phyloP scores from a whole-genome alignment of 1,139 yeast species.

The Petasospora rhodanensis region DNA sequence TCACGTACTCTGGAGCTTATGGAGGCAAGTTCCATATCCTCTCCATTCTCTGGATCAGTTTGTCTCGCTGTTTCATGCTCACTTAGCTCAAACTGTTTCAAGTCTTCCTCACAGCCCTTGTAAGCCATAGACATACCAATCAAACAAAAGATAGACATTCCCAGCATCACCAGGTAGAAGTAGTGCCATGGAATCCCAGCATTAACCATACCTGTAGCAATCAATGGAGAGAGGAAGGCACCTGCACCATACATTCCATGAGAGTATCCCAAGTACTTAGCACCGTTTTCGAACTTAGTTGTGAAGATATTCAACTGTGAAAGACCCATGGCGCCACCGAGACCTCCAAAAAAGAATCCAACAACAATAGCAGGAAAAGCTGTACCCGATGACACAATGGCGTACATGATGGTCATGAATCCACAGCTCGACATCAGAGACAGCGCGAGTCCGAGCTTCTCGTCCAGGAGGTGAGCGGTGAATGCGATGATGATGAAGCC shows the following conservation, averaged over 20 bases:
- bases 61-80: neutral
- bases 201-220: constrained; percentile 45
- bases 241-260: constrained; percentile 65
- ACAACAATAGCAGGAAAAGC: constrained; percentile 37
- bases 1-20: constrained; percentile 1
- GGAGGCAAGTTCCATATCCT: constrained; percentile 4
- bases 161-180: constrained; percentile 47
- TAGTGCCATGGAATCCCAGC: constrained; percentile 49
- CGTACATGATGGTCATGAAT: constrained; percentile 23
- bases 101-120: constrained; percentile 1
- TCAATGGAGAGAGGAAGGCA: constrained; percentile 55
- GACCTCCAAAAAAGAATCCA: constrained; percentile 55
- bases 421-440: constrained; percentile 23
- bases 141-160: constrained; percentile 31
- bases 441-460: constrained; percentile 34
- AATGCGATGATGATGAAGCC: constrained; percentile 39
- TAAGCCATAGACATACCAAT: constrained; percentile 35
- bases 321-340: constrained; percentile 51
- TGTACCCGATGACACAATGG: constrained; percentile 28
- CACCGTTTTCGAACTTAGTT: constrained; percentile 38
- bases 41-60: neutral
- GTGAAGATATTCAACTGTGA: constrained; percentile 55
- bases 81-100: neutral
- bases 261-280: constrained; percentile 45
- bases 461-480: constrained; percentile 35